phyloP scores from a whole-genome alignment of 2,329 filamentous ascomycete species.

The Dactylellina leptospora region DNA sequence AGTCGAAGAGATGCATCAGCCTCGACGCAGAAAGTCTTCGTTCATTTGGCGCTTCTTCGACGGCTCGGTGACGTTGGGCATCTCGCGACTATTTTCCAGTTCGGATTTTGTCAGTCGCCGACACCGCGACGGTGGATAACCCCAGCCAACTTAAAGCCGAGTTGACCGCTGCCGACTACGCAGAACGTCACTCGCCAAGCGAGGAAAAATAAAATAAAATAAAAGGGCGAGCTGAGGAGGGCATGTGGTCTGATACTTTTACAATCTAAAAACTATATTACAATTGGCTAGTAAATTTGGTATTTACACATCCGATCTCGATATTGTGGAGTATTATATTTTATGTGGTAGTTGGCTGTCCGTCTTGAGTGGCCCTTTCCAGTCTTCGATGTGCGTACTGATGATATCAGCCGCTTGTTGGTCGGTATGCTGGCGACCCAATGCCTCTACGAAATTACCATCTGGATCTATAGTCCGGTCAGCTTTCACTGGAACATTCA shows the following conservation, averaged over 20 bases:
- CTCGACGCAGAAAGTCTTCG: neutral
- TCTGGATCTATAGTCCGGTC: conserved; percentile 75
- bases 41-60: neutral
- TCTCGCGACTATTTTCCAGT: conserved; percentile 49
- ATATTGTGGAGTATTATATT: no score
- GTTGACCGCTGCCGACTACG: no score
- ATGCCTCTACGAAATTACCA: conserved; percentile 95
- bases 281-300: no score
- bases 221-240: no score
- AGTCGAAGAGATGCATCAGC: conserved; percentile 16
- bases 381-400: conserved; percentile 82
- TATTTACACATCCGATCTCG: no score
- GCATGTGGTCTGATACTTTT: neutral
- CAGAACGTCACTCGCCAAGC: no score
- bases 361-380: conserved; percentile 64
- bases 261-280: neutral
- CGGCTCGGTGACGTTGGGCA: conserved; percentile 21
- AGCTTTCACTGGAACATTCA: neutral
- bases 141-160: conserved; percentile 19
- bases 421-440: conserved; percentile 92
- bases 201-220: no score
- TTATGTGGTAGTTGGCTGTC: conserved; percentile 1
- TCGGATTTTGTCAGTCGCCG: conserved; percentile 35
- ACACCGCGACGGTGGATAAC: conserved; percentile 17
- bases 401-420: conserved; percentile 86